Conservation (phyloP, 345 rosid genomes). For the Euclidium syriacum region DNA sequence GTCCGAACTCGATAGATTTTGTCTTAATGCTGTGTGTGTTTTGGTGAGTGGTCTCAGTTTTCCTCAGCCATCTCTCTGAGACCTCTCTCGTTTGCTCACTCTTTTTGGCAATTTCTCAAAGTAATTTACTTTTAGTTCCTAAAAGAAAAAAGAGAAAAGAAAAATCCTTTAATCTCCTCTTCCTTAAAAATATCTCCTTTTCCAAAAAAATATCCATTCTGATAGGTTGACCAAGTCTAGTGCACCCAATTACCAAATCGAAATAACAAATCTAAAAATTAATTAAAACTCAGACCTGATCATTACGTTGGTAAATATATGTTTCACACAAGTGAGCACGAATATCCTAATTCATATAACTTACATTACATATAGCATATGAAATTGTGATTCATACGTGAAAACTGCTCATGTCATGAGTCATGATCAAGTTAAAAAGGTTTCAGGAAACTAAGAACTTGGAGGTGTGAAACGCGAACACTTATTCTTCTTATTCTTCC, state of each 20-base stretch:
- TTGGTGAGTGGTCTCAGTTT: neutral
- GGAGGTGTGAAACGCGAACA: conserved; percentile 54
- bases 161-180: neutral
- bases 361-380: no score
- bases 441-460: conserved; percentile 31
- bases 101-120: neutral
- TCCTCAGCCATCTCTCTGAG: neutral
- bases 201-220: neutral
- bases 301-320: no score
- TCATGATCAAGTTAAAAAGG: neutral
- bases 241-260: neutral
- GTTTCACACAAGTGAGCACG: no score
- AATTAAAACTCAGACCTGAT: no score
- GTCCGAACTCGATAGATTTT: neutral
- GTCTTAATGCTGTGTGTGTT: neutral
- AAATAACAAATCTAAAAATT: neutral
- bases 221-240: neutral
- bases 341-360: no score
- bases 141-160: neutral
- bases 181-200: neutral
- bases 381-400: no score
- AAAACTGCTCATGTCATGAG: no score
- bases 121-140: neutral
- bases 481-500: conserved; percentile 36
- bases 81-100: neutral